phyloP scores from a whole-genome alignment of 768 basidiomycete genomes.

The Russula ochroleuca region DNA sequence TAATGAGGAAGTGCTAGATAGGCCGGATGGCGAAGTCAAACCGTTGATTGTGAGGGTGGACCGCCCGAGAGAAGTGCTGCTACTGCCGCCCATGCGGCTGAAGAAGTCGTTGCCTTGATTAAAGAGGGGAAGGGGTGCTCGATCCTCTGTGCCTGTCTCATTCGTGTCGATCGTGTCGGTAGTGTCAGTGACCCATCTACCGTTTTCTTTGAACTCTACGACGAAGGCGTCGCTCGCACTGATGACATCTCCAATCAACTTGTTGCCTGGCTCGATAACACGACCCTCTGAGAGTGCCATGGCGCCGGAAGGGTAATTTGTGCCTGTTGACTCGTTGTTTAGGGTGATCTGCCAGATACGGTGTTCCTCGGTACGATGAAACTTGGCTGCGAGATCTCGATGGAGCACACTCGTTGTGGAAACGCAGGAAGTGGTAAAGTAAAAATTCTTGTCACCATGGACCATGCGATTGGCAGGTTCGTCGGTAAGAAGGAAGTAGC shows the following conservation, averaged over 20 bases:
- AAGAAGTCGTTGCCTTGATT: constrained; percentile 28
- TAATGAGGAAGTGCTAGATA: constrained; percentile 16
- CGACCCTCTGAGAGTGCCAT: constrained; percentile 34
- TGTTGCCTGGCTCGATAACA: constrained; percentile 44
- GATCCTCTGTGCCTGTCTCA: constrained; percentile 3
- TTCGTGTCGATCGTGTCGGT: constrained; percentile 4
- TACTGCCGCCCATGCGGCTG: constrained; percentile 16
- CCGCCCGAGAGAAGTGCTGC: constrained; percentile 11
- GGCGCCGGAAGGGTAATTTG: constrained; percentile 24
- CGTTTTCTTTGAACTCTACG: constrained; percentile 64
- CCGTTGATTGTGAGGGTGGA: constrained; percentile 18
- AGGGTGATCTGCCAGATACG: constrained; percentile 63
- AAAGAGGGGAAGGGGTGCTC: constrained; percentile 28
- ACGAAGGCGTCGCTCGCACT: constrained; percentile 65
- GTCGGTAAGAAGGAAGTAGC: constrained; percentile 44
- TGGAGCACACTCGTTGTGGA: constrained; percentile 45
- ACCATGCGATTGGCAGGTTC: constrained; percentile 31
- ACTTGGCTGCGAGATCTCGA: constrained; percentile 27
- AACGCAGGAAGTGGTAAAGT: constrained; percentile 48
- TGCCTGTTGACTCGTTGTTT: constrained; percentile 22
- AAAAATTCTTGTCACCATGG: constrained; percentile 32
- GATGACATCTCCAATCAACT: constrained; percentile 55
- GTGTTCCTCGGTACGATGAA: constrained; percentile 32
- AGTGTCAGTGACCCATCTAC: constrained; percentile 50
- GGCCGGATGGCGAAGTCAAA: constrained; percentile 22